phyloP scores from a whole-genome alignment of 768 basidiomycete genomes.

The Serendipita vermifera region DNA sequence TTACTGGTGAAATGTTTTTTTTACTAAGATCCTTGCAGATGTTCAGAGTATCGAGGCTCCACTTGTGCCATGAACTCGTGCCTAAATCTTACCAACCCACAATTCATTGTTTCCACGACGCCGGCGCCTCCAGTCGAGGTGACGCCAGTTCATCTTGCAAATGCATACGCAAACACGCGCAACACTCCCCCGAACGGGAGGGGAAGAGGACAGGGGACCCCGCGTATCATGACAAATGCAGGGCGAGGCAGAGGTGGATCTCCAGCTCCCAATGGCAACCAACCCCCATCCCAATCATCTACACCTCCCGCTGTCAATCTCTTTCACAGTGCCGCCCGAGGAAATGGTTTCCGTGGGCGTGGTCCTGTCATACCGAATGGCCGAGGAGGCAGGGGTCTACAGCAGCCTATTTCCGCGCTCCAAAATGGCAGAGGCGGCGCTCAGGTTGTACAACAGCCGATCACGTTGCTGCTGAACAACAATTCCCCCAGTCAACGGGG shows the following conservation, averaged over 20 bases:
- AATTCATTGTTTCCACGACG: slow-evolving; percentile 68
- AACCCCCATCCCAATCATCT: not conserved
- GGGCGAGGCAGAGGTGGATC: not conserved
- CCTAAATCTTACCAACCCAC: slow-evolving; percentile 74
- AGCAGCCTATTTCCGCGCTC: not conserved
- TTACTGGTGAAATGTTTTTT: not conserved
- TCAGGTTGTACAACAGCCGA: too few species aligned
- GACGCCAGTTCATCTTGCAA: not conserved
- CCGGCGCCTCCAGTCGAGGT: slow-evolving; percentile 23
- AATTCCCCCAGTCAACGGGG: not conserved
- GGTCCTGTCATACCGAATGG: not conserved
- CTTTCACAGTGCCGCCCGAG: not conserved
- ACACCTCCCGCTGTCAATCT: not conserved
- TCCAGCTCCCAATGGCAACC: not conserved
- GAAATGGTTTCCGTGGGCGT: not conserved
- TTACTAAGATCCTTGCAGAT: slow-evolving; percentile 32
- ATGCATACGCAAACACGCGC: not conserved
- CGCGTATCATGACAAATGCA: not conserved
- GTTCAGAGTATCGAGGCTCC: slow-evolving; percentile 84
- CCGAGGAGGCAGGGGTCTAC: not conserved
- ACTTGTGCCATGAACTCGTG: slow-evolving; percentile 79
- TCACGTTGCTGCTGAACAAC: not conserved
- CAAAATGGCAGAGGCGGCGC: too few species aligned
- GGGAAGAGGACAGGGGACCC: not conserved
- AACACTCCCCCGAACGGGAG: not conserved